Evolutionary conservation across 1,139 yeast species (phyloP).

Genomic region (Candida mesenterica): DNA sequence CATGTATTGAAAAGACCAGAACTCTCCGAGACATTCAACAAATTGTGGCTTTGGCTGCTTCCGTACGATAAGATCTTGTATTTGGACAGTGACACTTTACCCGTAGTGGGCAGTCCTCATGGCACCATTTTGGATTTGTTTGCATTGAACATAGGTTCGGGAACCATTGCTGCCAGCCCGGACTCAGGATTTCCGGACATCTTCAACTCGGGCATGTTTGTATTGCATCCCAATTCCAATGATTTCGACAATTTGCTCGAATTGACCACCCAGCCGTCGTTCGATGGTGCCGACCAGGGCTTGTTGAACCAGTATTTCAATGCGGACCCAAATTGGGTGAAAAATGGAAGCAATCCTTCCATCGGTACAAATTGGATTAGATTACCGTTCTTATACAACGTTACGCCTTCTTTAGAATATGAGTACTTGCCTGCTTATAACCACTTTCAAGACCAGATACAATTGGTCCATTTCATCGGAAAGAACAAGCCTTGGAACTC

Average conservation of each 20-base stretch:
- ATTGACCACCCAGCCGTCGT: slow-evolving; percentile 43
- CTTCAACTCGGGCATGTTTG: slow-evolving; percentile 86
- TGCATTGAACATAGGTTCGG: slow-evolving; percentile 30
- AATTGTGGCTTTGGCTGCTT: slow-evolving; percentile 70
- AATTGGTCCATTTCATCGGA: slow-evolving; percentile 81
- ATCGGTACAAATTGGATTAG: slow-evolving; percentile 51
- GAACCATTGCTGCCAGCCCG: slow-evolving; percentile 70
- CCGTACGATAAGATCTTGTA: slow-evolving; percentile 62
- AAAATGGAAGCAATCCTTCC: slow-evolving; percentile 1
- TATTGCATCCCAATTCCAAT: slow-evolving; percentile 54
- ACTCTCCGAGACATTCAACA: slow-evolving; percentile 66
- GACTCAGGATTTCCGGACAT: slow-evolving; percentile 96
- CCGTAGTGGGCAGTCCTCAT: slow-evolving; percentile 36
- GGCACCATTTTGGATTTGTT: slow-evolving; percentile 38
- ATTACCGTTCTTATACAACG: slow-evolving; percentile 80
- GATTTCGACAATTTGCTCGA: slow-evolving; percentile 46
- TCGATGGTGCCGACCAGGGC: slow-evolving; percentile 97
- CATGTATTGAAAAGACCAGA: slow-evolving; percentile 67
- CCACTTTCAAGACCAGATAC: slow-evolving; percentile 48
- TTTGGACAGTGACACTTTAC: slow-evolving; percentile 81
- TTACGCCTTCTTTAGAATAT: slow-evolving; percentile 79
- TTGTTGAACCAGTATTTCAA: slow-evolving; percentile 79
- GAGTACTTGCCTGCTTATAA: slow-evolving; percentile 80
- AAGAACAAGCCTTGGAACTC: slow-evolving; percentile 76
- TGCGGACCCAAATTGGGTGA: slow-evolving; percentile 44